A percentile compares a stretch with the other conserved stretches of the same genome.
phyloP scores from a whole-genome alignment of 345 rosid genomes.

The Hypericum androsaemum region DNA sequence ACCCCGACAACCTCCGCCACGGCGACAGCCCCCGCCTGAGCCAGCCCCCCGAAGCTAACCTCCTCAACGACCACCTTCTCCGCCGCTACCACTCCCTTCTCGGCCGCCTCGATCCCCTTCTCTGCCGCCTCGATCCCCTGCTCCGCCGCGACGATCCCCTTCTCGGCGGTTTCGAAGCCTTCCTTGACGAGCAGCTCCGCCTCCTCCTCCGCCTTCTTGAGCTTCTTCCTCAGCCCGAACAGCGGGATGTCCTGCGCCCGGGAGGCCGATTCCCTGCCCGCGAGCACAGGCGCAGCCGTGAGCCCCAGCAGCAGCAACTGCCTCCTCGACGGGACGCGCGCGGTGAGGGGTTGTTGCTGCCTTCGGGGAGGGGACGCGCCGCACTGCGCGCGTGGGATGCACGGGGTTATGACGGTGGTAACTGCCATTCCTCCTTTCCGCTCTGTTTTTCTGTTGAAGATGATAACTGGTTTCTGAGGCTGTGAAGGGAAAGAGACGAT shows the following conservation, averaged over 20 bases:
- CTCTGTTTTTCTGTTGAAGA: too few relatives aligned
- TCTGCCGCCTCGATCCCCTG: slow-evolving; percentile 31
- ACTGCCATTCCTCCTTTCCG: too few relatives aligned
- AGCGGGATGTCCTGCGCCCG: slow-evolving; percentile 54
- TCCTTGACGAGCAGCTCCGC: slow-evolving; percentile 66
- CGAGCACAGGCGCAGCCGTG: slow-evolving; percentile 41
- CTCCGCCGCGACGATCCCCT: slow-evolving; percentile 32
- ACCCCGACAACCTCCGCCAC: slow-evolving; percentile 69
- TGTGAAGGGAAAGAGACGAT: too few relatives aligned
- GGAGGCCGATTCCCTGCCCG: slow-evolving; percentile 24
- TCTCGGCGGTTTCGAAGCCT: slow-evolving; percentile 53
- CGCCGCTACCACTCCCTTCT: slow-evolving; percentile 38
- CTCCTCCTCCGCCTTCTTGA: slow-evolving; percentile 58
- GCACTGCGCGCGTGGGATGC: too few relatives aligned
- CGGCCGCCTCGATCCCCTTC: slow-evolving; percentile 46
- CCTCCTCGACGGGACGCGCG: slow-evolving; percentile 22
- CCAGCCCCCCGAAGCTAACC: slow-evolving; percentile 49
- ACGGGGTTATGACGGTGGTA: too few relatives aligned
- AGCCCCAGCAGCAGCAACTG: slow-evolving; percentile 33
- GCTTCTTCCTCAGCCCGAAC: slow-evolving; percentile 70
- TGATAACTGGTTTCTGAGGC: too few relatives aligned
- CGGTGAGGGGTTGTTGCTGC: too few relatives aligned
- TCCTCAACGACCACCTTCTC: slow-evolving; percentile 40
- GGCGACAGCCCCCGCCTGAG: slow-evolving; percentile 72
- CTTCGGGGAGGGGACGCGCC: too few relatives aligned